These are phyloP conservation scores for Gracilaria gracilis DNA, from an alignment of 23 red algal genomes.

Conservation along the genomic window DNA sequence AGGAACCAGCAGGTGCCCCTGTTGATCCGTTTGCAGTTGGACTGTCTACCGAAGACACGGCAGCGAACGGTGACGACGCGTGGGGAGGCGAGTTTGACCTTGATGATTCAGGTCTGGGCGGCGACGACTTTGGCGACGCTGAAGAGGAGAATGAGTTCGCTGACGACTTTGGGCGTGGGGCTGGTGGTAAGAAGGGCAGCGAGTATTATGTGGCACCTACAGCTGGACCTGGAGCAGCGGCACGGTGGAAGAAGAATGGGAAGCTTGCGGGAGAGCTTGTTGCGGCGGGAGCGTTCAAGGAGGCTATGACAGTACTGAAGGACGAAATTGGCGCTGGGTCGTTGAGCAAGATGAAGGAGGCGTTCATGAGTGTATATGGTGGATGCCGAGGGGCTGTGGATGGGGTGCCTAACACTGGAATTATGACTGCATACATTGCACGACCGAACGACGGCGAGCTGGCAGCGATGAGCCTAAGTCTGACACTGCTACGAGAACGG, in stretches of 20 bases:
- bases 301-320: constrained; percentile 76
- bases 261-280: constrained; percentile 85
- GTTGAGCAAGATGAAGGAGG: constrained; percentile 67
- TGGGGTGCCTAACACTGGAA: constrained; percentile 46
- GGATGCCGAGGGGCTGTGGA: constrained; percentile 67
- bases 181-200: background rate
- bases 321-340: constrained; percentile 75
- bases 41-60: constrained; percentile 48
- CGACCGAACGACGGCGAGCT: constrained; percentile 33
- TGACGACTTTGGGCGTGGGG: constrained; percentile 6
- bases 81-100: constrained; percentile 90
- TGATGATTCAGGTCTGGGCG: constrained; percentile 47
- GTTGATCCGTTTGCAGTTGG: constrained; percentile 87
- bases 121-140: constrained; percentile 17
- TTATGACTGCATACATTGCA: constrained; percentile 55
- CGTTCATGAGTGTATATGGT: constrained; percentile 67
- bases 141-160: constrained; percentile 62
- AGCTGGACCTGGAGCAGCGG: constrained; percentile 39
- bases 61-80: constrained; percentile 63
- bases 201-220: constrained; percentile 87
- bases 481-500: constrained; percentile 62
- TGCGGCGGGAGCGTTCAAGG: constrained; percentile 85
- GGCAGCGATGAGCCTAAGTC: constrained; percentile 52
- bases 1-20: constrained; percentile 34
- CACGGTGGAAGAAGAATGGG: constrained; percentile 66